A percentile compares a stretch with the other conserved stretches of the same genome.
These are phyloP conservation scores for Hemileia vastatrix DNA, from an alignment of 1,284 basidiomycete genomes.

Conservation along the genomic window DNA sequence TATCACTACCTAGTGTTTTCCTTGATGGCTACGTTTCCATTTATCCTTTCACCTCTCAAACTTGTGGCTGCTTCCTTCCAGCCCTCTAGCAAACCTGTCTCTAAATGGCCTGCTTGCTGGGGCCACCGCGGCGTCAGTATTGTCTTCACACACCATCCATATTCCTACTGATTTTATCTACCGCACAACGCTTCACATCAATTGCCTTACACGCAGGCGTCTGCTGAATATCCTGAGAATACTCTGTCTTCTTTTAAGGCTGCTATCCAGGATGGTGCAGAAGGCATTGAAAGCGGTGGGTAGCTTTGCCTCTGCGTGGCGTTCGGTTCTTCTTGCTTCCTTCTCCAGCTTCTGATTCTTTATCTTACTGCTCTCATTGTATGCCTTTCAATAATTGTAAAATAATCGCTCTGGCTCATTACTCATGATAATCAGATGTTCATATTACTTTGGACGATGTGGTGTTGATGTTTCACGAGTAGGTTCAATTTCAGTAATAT, in stretches of 20 bases:
- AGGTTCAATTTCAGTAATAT: slow-evolving; percentile 45
- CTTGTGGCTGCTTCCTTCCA: no score
- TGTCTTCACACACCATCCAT: slow-evolving; percentile 5
- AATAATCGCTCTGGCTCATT: background rate
- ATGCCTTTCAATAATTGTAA: background rate
- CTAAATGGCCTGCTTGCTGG: slow-evolving; percentile 75
- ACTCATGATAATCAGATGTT: slow-evolving; percentile 58
- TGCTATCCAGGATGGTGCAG: slow-evolving; percentile 82
- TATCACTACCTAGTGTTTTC: no score
- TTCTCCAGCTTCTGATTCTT: background rate
- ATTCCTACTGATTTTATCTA: slow-evolving; percentile 18
- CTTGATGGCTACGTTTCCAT: no score
- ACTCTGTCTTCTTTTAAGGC: slow-evolving; percentile 83
- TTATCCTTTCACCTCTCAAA: no score
- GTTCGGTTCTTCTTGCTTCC: background rate
- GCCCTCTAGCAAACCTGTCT: no score
- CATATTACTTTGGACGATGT: slow-evolving; percentile 84
- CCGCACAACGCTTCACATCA: slow-evolving; percentile 20
- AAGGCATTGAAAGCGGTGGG: slow-evolving; percentile 77
- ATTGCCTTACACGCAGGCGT: slow-evolving; percentile 54
- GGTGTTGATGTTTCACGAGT: slow-evolving; percentile 93
- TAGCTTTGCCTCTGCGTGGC: slow-evolving; percentile 9
- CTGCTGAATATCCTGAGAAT: slow-evolving; percentile 74
- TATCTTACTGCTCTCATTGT: background rate
- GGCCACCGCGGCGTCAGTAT: slow-evolving; percentile 78